Conservation (phyloP, 805 yeast genomes). For the Starmerella cellae region DNA sequence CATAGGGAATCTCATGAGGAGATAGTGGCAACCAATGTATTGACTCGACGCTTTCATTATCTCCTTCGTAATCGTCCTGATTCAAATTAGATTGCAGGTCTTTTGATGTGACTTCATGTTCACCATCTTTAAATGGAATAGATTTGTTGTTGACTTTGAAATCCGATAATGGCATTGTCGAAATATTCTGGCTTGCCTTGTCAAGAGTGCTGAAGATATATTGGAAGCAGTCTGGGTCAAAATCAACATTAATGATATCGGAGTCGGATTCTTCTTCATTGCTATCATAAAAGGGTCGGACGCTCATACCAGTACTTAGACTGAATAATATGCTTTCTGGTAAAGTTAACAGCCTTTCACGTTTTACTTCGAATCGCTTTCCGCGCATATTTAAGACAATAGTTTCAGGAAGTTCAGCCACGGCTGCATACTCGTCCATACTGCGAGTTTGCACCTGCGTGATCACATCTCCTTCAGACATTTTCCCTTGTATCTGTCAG, state of each 20-base stretch:
- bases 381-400: slow-evolving; percentile 70
- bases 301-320: slow-evolving; percentile 30
- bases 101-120: not conserved
- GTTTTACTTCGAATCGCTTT: slow-evolving; percentile 53
- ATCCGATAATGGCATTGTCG: slow-evolving; percentile 10
- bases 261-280: slow-evolving; percentile 12
- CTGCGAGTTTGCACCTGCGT: slow-evolving; percentile 18
- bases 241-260: slow-evolving; percentile 42
- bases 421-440: slow-evolving; percentile 3
- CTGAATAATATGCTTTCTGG: slow-evolving; percentile 85
- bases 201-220: slow-evolving; percentile 72
- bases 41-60: slow-evolving; percentile 13
- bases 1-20: slow-evolving; percentile 31
- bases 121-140: not conserved
- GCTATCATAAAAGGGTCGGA: slow-evolving; percentile 2
- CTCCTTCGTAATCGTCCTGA: slow-evolving; percentile 1
- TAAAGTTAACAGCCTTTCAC: slow-evolving; percentile 79
- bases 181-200: slow-evolving; percentile 39
- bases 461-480: slow-evolving; percentile 15
- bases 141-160: slow-evolving; percentile 8
- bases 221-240: slow-evolving; percentile 73
- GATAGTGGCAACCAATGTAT: slow-evolving; percentile 13
- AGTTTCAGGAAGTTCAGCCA: slow-evolving; percentile 18
- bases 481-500: too few species aligned
- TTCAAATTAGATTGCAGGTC: too few species aligned